A percentile compares a stretch with the other conserved stretches of the same genome.
Evolutionary conservation across 2,329 filamentous ascomycete species (phyloP).

Genomic region (Hymenotorrendiella dingleyae): DNA sequence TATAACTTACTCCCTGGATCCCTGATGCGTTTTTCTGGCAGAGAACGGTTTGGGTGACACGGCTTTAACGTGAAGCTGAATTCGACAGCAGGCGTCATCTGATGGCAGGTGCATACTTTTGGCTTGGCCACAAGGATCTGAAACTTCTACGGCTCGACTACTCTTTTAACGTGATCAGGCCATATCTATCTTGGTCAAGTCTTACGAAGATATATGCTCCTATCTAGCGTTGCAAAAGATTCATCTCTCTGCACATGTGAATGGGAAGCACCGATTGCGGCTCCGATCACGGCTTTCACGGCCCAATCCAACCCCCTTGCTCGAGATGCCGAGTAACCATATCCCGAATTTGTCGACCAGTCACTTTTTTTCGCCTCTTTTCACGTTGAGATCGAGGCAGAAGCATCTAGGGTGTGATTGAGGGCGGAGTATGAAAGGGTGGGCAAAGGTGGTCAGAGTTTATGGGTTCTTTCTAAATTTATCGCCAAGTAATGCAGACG

Average conservation of each 20-base stretch:
- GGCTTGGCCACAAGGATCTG: slow-evolving; percentile 4
- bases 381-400: too few species aligned
- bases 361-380: slow-evolving; percentile 2
- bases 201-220: too few species aligned
- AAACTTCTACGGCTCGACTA: slow-evolving; percentile 4
- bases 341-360: slow-evolving; percentile 3
- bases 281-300: slow-evolving; percentile 1
- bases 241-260: too few species aligned
- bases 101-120: slow-evolving; percentile 12
- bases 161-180: slow-evolving; percentile 9
- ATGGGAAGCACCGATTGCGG: too few species aligned
- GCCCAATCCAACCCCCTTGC: slow-evolving; percentile 2
- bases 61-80: slow-evolving; percentile 2
- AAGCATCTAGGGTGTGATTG: too few species aligned
- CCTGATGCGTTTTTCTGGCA: too few species aligned
- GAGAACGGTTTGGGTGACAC: slow-evolving; percentile 8
- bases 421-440: too few species aligned
- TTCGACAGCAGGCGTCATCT: slow-evolving; percentile 9
- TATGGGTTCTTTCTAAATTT: too few species aligned
- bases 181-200: background rate
- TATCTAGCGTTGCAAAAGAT: too few species aligned
- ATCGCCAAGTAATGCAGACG: too few species aligned
- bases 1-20: background rate
- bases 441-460: too few species aligned
- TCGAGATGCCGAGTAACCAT: slow-evolving; percentile 16